These are phyloP conservation scores for Pleurotus platypus DNA, from an alignment of 768 basidiomycete species.

Conservation along the genomic window DNA sequence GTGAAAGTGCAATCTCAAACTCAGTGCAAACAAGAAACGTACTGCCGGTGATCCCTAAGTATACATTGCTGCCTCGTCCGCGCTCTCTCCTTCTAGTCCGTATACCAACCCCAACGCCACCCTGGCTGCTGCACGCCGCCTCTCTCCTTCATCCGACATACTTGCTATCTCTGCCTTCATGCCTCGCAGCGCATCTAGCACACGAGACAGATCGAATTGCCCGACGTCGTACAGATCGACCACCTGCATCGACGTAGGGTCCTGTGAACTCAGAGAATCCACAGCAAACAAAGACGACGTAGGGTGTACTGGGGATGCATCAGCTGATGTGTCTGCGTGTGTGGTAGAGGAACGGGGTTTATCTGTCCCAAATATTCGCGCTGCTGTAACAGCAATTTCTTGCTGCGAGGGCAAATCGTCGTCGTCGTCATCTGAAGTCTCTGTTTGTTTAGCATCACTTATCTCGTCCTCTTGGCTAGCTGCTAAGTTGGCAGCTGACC, in stretches of 20 bases:
- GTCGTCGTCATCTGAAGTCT: constrained; percentile 18
- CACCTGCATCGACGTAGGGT: not conserved
- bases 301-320: not conserved
- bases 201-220: constrained; percentile 58
- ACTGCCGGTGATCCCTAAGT: not conserved
- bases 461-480: constrained; percentile 31
- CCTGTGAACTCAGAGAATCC: not conserved
- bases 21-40: not conserved
- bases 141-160: constrained; percentile 60
- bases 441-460: constrained; percentile 1
- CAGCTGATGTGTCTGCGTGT: not conserved
- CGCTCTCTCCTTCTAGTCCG: constrained; percentile 40
- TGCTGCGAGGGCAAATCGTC: constrained; percentile 40
- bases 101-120: constrained; percentile 74
- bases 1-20: too few species aligned
- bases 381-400: constrained; percentile 47
- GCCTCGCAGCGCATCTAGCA: constrained; percentile 58
- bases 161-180: constrained; percentile 74
- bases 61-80: not conserved
- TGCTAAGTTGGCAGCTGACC: constrained; percentile 59
- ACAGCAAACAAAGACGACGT: not conserved
- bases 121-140: constrained; percentile 63
- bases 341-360: not conserved
- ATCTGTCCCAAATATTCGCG: constrained; percentile 44
- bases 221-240: constrained; percentile 32